Base-by-base conservation (phyloP, 768 basidiomycete species). In the Suillus clintonianus region DNA sequence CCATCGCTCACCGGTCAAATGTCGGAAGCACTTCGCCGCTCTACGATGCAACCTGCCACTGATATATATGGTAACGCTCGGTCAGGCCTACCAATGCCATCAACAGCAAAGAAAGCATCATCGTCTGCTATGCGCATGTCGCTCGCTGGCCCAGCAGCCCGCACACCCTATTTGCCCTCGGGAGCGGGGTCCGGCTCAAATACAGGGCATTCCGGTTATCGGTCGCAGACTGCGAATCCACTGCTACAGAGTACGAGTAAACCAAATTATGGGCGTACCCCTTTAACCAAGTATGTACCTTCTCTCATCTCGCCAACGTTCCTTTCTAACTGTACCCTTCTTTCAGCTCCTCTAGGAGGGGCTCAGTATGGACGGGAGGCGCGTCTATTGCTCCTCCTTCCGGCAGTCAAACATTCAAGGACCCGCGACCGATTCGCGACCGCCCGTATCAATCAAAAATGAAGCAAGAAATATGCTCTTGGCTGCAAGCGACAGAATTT, bases 361-460 rank as follows among this genome's bases (percentile, higher is more conserved):
- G 86, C n/a, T 93, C 93, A 34, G 79, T 86, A 50, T 95, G 89
- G 90, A 77, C 79, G 30, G 86, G 86, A 2, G 84, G 82, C 6
- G 77, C 74, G 10, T 75, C 82, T 22, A 63, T 69, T 19, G 73
- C 81, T 45, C 81, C 83, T 4, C 82, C 83, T 3, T 83, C 86
- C 17, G 76, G 81, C 22, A 84, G 80, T 65, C 89, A 89, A 73
- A 73, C 82, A 2, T 70, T 81, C 62, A 92, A 90, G 69, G 95
- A 97, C 69, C 77, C 84, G 39, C 86, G 95, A 9, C 91, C 93
- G 0, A 81, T 95, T 54, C 88, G 93, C 42, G 92, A 95, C 67
- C 79, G 83, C 57, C 77, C 84, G 19, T 95, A 88, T 72, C 92
- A 94, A 74, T 70, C 78, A 22, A 86, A 87, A 73, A 89, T 91